These are phyloP conservation scores for Inonotus hispidus DNA, from an alignment of 1,284 basidiomycete genomes.

Conservation along the genomic window DNA sequence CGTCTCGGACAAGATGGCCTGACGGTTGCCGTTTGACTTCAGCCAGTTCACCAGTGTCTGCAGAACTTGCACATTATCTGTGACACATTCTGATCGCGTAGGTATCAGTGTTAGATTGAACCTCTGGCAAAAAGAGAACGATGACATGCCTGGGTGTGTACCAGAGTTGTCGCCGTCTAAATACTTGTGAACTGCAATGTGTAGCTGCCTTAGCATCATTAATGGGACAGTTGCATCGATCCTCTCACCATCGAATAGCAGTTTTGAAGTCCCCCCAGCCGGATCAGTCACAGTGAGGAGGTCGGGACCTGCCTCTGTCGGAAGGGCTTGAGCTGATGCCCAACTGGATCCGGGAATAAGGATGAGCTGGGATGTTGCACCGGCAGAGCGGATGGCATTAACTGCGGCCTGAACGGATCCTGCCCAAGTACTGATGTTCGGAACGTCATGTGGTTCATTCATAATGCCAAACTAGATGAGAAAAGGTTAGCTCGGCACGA, in stretches of 20 bases:
- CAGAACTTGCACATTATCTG: slow-evolving; percentile 41
- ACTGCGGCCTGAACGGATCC: slow-evolving; percentile 22
- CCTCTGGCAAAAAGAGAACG: background rate
- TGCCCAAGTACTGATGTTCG: slow-evolving; percentile 18
- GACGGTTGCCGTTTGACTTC: slow-evolving; percentile 42
- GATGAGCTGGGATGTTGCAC: slow-evolving; percentile 38
- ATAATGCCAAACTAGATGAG: slow-evolving; percentile 20
- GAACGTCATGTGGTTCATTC: slow-evolving; percentile 24
- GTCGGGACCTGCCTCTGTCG: slow-evolving; percentile 45
- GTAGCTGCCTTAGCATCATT: slow-evolving; percentile 6
- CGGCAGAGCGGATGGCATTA: slow-evolving; percentile 23
- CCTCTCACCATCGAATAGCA: slow-evolving; percentile 48
- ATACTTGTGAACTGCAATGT: slow-evolving; percentile 50
- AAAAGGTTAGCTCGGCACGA: background rate
- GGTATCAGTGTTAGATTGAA: background rate
- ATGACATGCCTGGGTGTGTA: slow-evolving; percentile 32
- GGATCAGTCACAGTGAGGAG: slow-evolving; percentile 51
- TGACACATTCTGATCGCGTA: slow-evolving; percentile 15
- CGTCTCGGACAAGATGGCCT: slow-evolving; percentile 53
- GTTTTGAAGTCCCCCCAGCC: slow-evolving; percentile 40
- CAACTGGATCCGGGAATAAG: slow-evolving; percentile 42
- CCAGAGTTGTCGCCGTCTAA: slow-evolving; percentile 56
- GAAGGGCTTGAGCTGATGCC: slow-evolving; percentile 41
- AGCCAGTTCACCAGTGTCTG: slow-evolving; percentile 43
- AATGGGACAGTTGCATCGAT: slow-evolving; percentile 17